These are phyloP conservation scores for Xylaria sp. DNA, from an alignment of 2,329 filamentous ascomycete genomes.

Conservation along the genomic window DNA sequence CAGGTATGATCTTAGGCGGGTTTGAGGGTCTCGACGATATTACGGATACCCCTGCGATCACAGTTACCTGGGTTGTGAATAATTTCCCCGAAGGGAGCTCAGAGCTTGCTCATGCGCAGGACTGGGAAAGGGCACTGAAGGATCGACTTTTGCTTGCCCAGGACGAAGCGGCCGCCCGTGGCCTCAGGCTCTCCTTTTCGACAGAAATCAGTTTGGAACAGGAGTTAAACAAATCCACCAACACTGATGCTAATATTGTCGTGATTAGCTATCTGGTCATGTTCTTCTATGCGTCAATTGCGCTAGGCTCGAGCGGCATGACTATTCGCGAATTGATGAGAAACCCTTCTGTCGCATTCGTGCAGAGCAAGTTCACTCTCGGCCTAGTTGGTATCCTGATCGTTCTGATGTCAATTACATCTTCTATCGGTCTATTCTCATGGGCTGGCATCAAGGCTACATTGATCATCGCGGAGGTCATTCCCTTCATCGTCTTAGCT, in stretches of 20 bases:
- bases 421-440: conserved; percentile 94
- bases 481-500: conserved; percentile 94
- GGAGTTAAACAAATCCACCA: conserved; percentile 97
- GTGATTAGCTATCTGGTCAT: conserved; percentile 98
- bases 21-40: conserved; percentile 73
- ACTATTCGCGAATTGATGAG: conserved; percentile 79
- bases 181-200: conserved; percentile 89
- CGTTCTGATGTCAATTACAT: conserved; percentile 95
- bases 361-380: conserved; percentile 96
- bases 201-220: conserved; percentile 95
- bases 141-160: conserved; percentile 80
- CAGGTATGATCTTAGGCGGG: conserved; percentile 86
- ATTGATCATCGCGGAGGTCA: conserved; percentile 97
- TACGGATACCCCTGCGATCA: conserved; percentile 79
- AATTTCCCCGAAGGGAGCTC: conserved; percentile 81
- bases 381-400: conserved; percentile 96
- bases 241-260: conserved; percentile 97
- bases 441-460: conserved; percentile 93
- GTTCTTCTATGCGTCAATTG: conserved; percentile 96
- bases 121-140: conserved; percentile 87
- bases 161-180: conserved; percentile 78
- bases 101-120: conserved; percentile 78
- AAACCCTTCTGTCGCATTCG: conserved; percentile 84
- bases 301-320: conserved; percentile 87
- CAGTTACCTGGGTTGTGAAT: conserved; percentile 94